Evolutionary conservation across 208 protist genomes (phyloP).

Genomic region (Leishmania gerbilli): DNA sequence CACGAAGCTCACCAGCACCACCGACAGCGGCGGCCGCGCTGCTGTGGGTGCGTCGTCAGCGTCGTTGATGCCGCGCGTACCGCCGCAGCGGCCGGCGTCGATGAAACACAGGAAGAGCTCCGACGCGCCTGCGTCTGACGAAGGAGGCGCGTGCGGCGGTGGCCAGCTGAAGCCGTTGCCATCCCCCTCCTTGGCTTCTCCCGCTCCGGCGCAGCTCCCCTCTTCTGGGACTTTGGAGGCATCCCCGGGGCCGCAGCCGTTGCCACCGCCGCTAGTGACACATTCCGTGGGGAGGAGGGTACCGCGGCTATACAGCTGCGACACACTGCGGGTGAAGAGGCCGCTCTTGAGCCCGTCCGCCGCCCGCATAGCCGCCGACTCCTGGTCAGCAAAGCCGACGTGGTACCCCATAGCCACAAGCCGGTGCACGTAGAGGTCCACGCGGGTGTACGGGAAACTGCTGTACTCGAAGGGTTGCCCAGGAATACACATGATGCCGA

Average conservation of each 20-base stretch:
- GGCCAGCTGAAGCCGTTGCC: conserved; percentile 8
- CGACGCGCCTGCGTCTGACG: conserved; percentile 35
- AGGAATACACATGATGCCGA: conserved; percentile 87
- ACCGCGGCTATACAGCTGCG: conserved; percentile 78
- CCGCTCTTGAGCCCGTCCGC: conserved; percentile 57
- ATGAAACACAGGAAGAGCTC: conserved; percentile 81
- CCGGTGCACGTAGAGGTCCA: conserved; percentile 80
- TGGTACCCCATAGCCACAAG: conserved; percentile 92
- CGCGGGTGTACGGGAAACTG: conserved; percentile 78
- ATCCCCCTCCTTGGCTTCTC: conserved; percentile 26
- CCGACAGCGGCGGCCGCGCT: conserved; percentile 20
- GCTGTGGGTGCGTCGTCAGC: not conserved
- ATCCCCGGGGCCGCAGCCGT: conserved; percentile 1
- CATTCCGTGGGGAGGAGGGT: conserved; percentile 81
- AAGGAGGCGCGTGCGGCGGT: not conserved
- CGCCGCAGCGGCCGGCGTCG: not conserved
- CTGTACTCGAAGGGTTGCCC: conserved; percentile 84
- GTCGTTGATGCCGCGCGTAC: not conserved
- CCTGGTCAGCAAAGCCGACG: conserved; percentile 87
- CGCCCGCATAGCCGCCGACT: conserved; percentile 83
- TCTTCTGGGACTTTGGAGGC: conserved; percentile 2
- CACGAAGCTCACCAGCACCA: conserved; percentile 80
- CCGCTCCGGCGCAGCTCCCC: conserved; percentile 11
- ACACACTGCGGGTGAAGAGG: conserved; percentile 76
- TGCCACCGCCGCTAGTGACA: conserved; percentile 40